Evolutionary conservation across 352 stramenopile genomes (phyloP), one percentile per base, ranked within the genome.

Genomic region (Phytophthora foliorum): DNA sequence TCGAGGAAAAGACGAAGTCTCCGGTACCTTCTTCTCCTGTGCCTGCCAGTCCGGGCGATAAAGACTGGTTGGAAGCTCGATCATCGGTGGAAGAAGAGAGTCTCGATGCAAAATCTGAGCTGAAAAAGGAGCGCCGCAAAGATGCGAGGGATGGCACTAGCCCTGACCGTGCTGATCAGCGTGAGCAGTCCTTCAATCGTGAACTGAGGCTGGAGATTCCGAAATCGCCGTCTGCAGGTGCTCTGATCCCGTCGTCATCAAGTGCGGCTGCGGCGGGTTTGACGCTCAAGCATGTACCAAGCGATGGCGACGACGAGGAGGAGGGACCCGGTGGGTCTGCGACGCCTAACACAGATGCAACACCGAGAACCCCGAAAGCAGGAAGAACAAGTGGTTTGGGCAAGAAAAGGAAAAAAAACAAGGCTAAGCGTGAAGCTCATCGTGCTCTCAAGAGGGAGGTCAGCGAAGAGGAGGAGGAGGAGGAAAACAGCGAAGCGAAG

Each of bases 331-430:
- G 32, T 49, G 64, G 67, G 0, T 69, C 69, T 17, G 60, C 56
- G 4, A 80, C 74, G 14, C 68, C 71, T 36, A 59, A 22, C 42
- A 53, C 58, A 24, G 57, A 70, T 62, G 56, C 62, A 44, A 76
- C 57, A 11, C 58, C 58, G 41, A 51, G 63, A 41, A 72, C 71
- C 1, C 55, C 68, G 1, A 69, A 52, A 34, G 32, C n/a, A 38
- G 50, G 39, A 14, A 58, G 42, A 44, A 45, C 50, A 25, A 48
- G 8, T 32, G 24, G 59, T 13, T 57, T 62, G 50, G 66, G 72
- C 29, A 89, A 89, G 55, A 90, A 89, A 31, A 88, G 84, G 61
- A 88, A 84, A 42, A 86, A 82, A 58, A 89, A 84, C 56, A 92
- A 90, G 59, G 66, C 53, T 17, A 81, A 74, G 34, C 63, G 56